Conservation (phyloP, 192 early-diverging fungal genomes). For the Coemansia sp. region DNA sequence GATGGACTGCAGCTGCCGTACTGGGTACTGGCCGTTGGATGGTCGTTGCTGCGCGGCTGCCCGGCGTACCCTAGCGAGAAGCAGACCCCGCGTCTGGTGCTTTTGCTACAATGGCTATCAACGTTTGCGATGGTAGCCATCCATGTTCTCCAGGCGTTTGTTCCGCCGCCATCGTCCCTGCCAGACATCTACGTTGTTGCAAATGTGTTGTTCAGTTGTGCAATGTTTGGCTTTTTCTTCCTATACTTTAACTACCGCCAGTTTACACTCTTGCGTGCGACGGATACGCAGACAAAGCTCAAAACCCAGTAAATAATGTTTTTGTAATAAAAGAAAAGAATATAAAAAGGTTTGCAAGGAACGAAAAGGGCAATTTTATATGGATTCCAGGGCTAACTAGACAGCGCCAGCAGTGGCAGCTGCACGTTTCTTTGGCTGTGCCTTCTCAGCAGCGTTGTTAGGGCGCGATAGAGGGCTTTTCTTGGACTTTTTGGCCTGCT, state of each 20-base stretch:
- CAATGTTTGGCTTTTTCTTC: conserved; percentile 65
- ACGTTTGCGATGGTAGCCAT: conserved; percentile 54
- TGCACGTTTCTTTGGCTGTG: conserved; percentile 22
- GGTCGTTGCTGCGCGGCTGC: conserved; percentile 66
- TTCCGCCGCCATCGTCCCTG: conserved; percentile 65
- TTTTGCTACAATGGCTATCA: conserved; percentile 29
- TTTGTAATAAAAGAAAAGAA: neutral
- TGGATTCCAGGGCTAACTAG: neutral
- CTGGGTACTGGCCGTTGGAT: conserved; percentile 65
- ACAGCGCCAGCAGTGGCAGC: neutral
- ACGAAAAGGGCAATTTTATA: neutral
- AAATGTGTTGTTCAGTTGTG: conserved; percentile 72
- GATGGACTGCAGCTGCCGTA: conserved; percentile 77
- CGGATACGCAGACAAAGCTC: conserved; percentile 20
- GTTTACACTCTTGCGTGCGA: conserved; percentile 18
- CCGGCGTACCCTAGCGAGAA: conserved; percentile 27
- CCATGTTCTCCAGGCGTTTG: conserved; percentile 60
- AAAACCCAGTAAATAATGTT: conserved; percentile 22
- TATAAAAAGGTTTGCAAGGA: neutral
- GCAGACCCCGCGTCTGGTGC: conserved; percentile 10
- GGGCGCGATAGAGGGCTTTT: conserved; percentile 42
- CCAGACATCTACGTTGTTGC: conserved; percentile 83
- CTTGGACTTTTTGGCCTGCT: conserved; percentile 27
- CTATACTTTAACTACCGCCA: conserved; percentile 75
- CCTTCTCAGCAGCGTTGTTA: conserved; percentile 18